These are phyloP conservation scores for Coniochaeta hoffmannii DNA, from an alignment of 2,329 filamentous ascomycete genomes.

Conservation along the genomic window DNA sequence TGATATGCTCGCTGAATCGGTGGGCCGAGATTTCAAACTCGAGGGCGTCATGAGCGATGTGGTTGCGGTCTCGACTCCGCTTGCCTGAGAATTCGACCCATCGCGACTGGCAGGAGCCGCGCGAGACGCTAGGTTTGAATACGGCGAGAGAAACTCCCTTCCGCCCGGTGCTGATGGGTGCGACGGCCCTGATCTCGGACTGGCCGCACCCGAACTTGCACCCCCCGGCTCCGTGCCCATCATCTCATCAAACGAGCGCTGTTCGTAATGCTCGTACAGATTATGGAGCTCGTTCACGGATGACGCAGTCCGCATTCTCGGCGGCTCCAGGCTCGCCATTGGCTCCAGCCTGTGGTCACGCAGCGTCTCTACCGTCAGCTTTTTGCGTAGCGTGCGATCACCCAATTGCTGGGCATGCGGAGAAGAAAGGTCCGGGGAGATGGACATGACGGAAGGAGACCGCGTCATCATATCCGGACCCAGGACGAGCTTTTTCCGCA, in stretches of 20 bases:
- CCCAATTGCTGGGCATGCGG: constrained; percentile 17
- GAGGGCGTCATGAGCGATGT: constrained; percentile 20
- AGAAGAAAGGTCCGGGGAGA: constrained; percentile 21
- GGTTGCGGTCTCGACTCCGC: constrained; percentile 17
- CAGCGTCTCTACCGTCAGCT: constrained; percentile 29
- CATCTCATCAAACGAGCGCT: constrained; percentile 42
- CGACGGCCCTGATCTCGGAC: not conserved
- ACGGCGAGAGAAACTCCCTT: constrained; percentile 6
- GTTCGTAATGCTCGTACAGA: constrained; percentile 52
- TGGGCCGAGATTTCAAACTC: constrained; percentile 20
- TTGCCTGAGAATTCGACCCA: constrained; percentile 1
- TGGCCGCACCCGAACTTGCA: not conserved
- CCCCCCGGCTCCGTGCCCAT: constrained; percentile 15
- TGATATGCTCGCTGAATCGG: constrained; percentile 43
- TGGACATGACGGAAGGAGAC: constrained; percentile 36
- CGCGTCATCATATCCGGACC: constrained; percentile 28
- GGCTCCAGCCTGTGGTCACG: constrained; percentile 7
- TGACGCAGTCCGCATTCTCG: constrained; percentile 9
- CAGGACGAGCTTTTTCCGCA: constrained; percentile 20
- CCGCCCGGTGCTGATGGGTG: not conserved
- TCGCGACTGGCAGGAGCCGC: not conserved
- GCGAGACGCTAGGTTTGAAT: not conserved
- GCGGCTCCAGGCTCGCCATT: not conserved
- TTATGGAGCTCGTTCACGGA: constrained; percentile 36
- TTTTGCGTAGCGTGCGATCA: constrained; percentile 24